phyloP scores from a whole-genome alignment of 2,329 filamentous ascomycete genomes.

The Aspergillus pseudonomiae region DNA sequence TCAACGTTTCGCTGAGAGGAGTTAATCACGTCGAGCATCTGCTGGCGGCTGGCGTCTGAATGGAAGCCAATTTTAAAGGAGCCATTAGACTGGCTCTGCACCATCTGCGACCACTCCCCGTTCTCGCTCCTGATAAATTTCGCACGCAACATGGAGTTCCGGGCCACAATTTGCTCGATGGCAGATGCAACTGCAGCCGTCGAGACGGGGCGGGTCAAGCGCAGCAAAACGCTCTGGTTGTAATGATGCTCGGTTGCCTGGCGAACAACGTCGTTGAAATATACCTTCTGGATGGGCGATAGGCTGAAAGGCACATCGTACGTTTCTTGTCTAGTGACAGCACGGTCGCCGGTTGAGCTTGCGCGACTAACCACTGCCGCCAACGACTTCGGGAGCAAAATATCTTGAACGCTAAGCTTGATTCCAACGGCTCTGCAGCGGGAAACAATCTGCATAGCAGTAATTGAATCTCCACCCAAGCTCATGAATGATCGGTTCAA shows the following conservation, averaged over 20 bases:
- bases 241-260: slow-evolving; percentile 18
- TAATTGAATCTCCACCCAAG: neutral
- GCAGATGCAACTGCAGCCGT: neutral
- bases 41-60: neutral
- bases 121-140: slow-evolving; percentile 7
- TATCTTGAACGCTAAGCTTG: neutral
- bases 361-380: neutral
- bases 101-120: slow-evolving; percentile 7
- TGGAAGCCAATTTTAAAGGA: neutral
- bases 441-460: neutral
- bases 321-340: neutral
- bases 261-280: slow-evolving; percentile 8
- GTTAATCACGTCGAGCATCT: neutral
- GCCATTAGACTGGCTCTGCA: neutral
- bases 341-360: neutral
- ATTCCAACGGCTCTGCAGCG: neutral
- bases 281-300: slow-evolving; percentile 18
- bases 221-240: slow-evolving; percentile 7
- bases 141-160: slow-evolving; percentile 19
- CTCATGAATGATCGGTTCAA: neutral
- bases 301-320: slow-evolving; percentile 1
- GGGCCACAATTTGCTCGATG: slow-evolving; percentile 1
- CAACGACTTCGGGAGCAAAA: neutral
- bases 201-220: neutral
- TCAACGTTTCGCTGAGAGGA: slow-evolving; percentile 3